Base-by-base conservation (phyloP, 225 moss, liverwort and hornwort genomes). In the Pleurozium schreberi region DNA sequence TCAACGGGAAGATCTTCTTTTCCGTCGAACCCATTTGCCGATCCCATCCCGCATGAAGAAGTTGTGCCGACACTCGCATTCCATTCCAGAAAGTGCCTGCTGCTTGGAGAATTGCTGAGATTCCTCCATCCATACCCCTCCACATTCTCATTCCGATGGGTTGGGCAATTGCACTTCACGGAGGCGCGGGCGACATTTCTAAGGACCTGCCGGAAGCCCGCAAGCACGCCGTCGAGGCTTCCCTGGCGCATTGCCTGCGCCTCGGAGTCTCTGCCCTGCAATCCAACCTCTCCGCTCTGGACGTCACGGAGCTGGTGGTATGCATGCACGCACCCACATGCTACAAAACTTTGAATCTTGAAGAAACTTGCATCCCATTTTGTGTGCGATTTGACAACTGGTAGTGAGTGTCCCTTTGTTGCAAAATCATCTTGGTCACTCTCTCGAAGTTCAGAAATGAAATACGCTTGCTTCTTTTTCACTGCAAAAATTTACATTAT, bases 151-250 rank as follows among this genome's bases (percentile, higher is more conserved):
- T 9, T 31, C 31, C 60, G 45, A 85, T 85, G 98, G 98, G 95
- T 20, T 98, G 98, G 98, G 97, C 95, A 27, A 93, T 98, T 81
- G 97, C 98, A 31, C 74, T 96, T 90, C 98, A 97, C 74, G 98
- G 97, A 50, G 98, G 98, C 63, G 98, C 98, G 23, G 97, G 97
- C 47, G 94, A 97, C 81, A 92, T 93, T n/a, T 89, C 96, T 36
- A 93, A 83, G 82, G 93, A 94, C 31, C 59, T 96, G 80, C 93
- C 98, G 14, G 68, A 86, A 62, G 92, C 86, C 19, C 88, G 90
- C 30, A 93, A 91, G 90, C 93, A 91, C 80, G 92, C 84, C 17
- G 93, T 91, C 49, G 95, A 96, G 88, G 89, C 82, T 6, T 88
- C 85, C 31, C 88, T 98, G 30, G 87, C 91, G 61, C 93, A 92